phyloP scores from a whole-genome alignment of 2,329 filamentous ascomycete species.

The Aspergillus oerlinghausenensis region DNA sequence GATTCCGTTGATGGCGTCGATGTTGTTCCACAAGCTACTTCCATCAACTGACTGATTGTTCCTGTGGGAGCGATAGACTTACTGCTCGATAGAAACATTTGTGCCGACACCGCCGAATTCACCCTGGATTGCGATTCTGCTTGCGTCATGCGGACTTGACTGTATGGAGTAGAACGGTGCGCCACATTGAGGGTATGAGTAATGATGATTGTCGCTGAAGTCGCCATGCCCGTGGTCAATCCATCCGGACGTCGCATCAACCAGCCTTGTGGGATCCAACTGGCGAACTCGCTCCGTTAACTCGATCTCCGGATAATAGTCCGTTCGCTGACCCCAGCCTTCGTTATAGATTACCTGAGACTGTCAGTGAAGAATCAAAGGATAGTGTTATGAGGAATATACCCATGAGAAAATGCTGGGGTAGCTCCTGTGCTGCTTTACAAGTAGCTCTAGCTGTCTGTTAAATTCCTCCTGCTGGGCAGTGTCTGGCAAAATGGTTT shows the following conservation, averaged over 20 bases:
- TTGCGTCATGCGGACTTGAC: slow-evolving; percentile 53
- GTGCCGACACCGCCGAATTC: slow-evolving; percentile 68
- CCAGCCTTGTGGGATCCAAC: slow-evolving; percentile 60
- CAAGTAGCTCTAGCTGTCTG: slow-evolving; percentile 57
- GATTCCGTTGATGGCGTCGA: slow-evolving; percentile 55
- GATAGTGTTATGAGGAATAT: slow-evolving; percentile 13
- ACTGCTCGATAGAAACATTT: slow-evolving; percentile 60
- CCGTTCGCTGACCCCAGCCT: slow-evolving; percentile 61
- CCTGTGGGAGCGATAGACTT: slow-evolving; percentile 20
- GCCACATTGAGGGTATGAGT: slow-evolving; percentile 66
- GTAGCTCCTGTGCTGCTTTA: slow-evolving; percentile 61
- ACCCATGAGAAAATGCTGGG: slow-evolving; percentile 63
- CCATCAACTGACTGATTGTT: neutral
- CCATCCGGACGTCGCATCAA: slow-evolving; percentile 64
- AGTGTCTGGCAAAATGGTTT: slow-evolving; percentile 32
- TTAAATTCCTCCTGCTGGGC: slow-evolving; percentile 60
- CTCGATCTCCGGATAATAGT: slow-evolving; percentile 51
- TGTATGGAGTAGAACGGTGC: slow-evolving; percentile 61
- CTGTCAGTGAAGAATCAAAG: neutral
- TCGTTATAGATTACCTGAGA: slow-evolving; percentile 65
- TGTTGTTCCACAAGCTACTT: slow-evolving; percentile 61
- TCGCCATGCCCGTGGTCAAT: slow-evolving; percentile 64
- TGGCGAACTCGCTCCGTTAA: slow-evolving; percentile 53
- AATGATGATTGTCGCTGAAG: slow-evolving; percentile 67
- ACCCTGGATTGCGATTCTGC: slow-evolving; percentile 63